phyloP scores from a whole-genome alignment of 2,329 filamentous ascomycete genomes.

The Zasmidium cellare region DNA sequence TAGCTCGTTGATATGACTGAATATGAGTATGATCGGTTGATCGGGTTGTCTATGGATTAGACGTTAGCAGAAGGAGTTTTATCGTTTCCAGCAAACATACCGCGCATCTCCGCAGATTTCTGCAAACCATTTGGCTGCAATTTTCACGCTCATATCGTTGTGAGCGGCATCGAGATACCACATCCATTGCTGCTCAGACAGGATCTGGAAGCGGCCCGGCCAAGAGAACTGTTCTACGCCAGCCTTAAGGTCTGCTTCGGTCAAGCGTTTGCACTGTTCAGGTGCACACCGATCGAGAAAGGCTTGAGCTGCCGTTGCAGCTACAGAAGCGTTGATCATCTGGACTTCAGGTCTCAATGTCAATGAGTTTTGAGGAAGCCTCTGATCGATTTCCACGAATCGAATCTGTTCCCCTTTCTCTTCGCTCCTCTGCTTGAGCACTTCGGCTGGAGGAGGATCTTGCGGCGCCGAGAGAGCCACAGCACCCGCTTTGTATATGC shows the following conservation, averaged over 20 bases:
- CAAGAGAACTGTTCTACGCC: constrained; percentile 21
- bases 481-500: constrained; percentile 71
- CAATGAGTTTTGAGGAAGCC: constrained; percentile 49
- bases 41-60: neutral
- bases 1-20: constrained; percentile 29
- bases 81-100: no score
- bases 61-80: no score
- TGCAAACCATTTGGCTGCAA: constrained; percentile 42
- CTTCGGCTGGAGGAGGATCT: constrained; percentile 30
- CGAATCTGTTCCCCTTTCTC: constrained; percentile 50
- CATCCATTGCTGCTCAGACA: constrained; percentile 8
- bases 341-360: constrained; percentile 62
- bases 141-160: constrained; percentile 42
- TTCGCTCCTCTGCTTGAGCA: constrained; percentile 52
- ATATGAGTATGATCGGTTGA: constrained; percentile 20
- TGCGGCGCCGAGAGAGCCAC: constrained; percentile 59
- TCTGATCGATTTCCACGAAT: constrained; percentile 51
- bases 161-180: constrained; percentile 49
- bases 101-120: constrained; percentile 8
- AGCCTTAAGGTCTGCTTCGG: constrained; percentile 15
- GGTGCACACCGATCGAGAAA: constrained; percentile 12
- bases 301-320: constrained; percentile 44
- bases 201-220: constrained; percentile 28
- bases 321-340: constrained; percentile 61
- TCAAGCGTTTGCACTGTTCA: constrained; percentile 1